Evolutionary conservation across 371 early-diverging fungal genomes (phyloP).

Genomic region (Apophysomyces trapeziformis): DNA sequence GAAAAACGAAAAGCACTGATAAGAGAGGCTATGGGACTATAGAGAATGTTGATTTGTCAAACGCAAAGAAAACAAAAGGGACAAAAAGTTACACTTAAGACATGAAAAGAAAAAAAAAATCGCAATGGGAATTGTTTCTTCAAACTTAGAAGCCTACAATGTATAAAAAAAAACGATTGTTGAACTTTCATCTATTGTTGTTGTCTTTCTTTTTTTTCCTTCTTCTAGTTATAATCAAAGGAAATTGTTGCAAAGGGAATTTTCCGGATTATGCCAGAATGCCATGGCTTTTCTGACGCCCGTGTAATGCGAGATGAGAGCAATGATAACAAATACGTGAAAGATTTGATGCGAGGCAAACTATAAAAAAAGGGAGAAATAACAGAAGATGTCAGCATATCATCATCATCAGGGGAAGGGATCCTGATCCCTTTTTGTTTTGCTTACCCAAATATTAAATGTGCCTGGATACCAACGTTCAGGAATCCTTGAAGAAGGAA

Average conservation of each 20-base stretch:
- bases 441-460: conserved; percentile 64
- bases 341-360: conserved; percentile 91
- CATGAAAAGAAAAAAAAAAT: neutral
- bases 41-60: conserved; percentile 10
- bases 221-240: too few species aligned
- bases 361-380: conserved; percentile 24
- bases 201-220: too few species aligned
- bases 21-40: conserved; percentile 50
- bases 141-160: too few species aligned
- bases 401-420: neutral
- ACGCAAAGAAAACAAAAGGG: conserved; percentile 1
- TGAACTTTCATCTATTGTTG: too few species aligned
- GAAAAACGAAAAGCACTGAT: conserved; percentile 44
- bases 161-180: too few species aligned
- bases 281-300: conserved; percentile 76
- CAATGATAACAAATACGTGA: conserved; percentile 84
- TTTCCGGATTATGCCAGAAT: conserved; percentile 48
- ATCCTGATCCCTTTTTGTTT: neutral
- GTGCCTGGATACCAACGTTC: conserved; percentile 65
- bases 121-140: too few species aligned
- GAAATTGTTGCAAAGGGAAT: conserved; percentile 20
- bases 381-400: too few species aligned
- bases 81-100: neutral
- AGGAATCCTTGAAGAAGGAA: conserved; percentile 44
- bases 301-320: conserved; percentile 76